phyloP scores from a whole-genome alignment of 306 rosid species.

The Trichosanthes cucumerina region DNA sequence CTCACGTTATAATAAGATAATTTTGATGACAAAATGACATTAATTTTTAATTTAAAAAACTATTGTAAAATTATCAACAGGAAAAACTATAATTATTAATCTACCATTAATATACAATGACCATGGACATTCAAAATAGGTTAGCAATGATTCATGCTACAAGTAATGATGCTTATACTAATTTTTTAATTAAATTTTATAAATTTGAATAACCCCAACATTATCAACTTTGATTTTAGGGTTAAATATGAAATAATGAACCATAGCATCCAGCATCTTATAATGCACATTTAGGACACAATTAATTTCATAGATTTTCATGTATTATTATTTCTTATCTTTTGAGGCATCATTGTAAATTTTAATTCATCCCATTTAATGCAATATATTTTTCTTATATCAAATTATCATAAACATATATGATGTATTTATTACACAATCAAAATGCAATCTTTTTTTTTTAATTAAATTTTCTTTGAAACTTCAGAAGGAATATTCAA shows the following conservation, averaged over 20 bases:
- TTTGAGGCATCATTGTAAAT: slow-evolving; percentile 1
- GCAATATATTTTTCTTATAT: neutral
- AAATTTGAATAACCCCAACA: neutral
- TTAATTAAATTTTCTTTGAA: neutral
- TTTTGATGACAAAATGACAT: too few species aligned
- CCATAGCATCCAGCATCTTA: neutral
- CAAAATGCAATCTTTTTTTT: neutral
- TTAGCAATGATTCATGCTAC: neutral
- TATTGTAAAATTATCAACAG: neutral
- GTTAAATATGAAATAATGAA: slow-evolving; percentile 1
- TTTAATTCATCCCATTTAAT: neutral
- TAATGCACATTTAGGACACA: neutral
- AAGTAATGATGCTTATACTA: neutral
- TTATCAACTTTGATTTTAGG: neutral
- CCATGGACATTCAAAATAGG: neutral
- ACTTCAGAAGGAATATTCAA: neutral
- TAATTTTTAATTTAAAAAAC: too few species aligned
- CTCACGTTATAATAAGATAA: too few species aligned
- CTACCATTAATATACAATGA: slow-evolving; percentile 1
- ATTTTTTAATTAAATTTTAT: neutral
- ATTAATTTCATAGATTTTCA: slow-evolving; percentile 6
- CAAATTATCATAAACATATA: neutral
- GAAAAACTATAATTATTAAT: neutral
- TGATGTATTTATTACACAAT: slow-evolving; percentile 3
- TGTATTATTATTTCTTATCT: slow-evolving; percentile 5